Percentiles rank a stretch among this genome's conserved stretches.
phyloP scores from a whole-genome alignment of 2,329 filamentous ascomycete species.

The Paraphaeosphaeria minitans region DNA sequence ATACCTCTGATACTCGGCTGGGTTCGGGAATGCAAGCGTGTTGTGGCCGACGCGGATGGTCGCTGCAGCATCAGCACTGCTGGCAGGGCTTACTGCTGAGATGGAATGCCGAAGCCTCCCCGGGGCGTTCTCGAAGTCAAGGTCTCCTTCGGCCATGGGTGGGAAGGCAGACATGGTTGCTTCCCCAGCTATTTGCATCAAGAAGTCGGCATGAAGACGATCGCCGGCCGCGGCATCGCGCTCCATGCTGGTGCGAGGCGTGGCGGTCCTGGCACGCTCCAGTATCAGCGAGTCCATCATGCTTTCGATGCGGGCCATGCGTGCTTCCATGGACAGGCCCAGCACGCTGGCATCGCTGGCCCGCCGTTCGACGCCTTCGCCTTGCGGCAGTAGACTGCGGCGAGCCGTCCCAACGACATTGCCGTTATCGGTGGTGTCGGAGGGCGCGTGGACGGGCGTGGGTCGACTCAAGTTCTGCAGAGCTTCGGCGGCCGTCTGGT shows the following conservation, averaged over 20 bases:
- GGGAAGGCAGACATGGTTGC: constrained; percentile 29
- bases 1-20: constrained; percentile 29
- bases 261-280: constrained; percentile 31
- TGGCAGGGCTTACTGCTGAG: constrained; percentile 10
- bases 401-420: constrained; percentile 22
- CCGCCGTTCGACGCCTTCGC: constrained; percentile 27
- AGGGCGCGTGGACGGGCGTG: constrained; percentile 25
- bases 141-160: constrained; percentile 21
- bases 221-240: constrained; percentile 31
- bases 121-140: constrained; percentile 17
- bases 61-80: constrained; percentile 13
- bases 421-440: constrained; percentile 13
- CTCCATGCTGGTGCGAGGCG: constrained; percentile 33
- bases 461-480: constrained; percentile 46
- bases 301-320: constrained; percentile 42
- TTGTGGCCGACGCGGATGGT: constrained; percentile 26
- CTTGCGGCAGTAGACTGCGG: constrained; percentile 28
- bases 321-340: constrained; percentile 38
- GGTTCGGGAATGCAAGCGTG: constrained; percentile 28
- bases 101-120: constrained; percentile 13
- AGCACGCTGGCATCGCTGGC: constrained; percentile 35
- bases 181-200: constrained; percentile 30
- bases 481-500: constrained; percentile 45
- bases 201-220: constrained; percentile 21
- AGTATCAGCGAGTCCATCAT: constrained; percentile 45